Base-by-base conservation (phyloP, 257 asterid genomes). In the Parsonsia alboflavescens region DNA sequence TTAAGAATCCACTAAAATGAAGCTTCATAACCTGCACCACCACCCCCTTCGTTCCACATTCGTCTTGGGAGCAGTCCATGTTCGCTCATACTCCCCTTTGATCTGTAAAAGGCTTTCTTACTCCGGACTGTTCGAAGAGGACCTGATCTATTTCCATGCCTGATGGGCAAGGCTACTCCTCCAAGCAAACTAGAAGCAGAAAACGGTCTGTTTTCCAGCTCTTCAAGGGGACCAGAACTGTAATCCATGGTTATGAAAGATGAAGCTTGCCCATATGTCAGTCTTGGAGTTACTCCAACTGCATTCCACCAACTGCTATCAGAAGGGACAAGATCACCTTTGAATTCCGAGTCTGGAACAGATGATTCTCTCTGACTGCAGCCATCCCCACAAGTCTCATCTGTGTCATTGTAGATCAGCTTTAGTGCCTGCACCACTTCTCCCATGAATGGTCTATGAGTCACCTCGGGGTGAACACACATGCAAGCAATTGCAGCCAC, bases 241-340 rank as follows among this genome's bases (percentile, higher is more conserved):
- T 93, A 91, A 61, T 93, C 98, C 98, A 93, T 93, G 0, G 98
- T 93, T 58, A 93, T 86, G 82, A 93, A 90, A 11, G 94, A 82
- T 5, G 96, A 88, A 66, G 96, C 93, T 28, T 85, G 93, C 10
- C 97, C 96, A 15, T 84, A 82, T 1, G 82, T 88, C 46, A 88
- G 70, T 22, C 88, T 82, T 26, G 98, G 98, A 59, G 97, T 89
- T 4, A 79, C 42, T 22, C 83, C 94, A 2, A 87, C 91, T 2
- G 94, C 96, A 41, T 93, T 93, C 98, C 98, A 93, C 98, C 98
- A 93, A 72, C 98, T 93, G 78, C 98, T 89, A 44, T 91, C 98
- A 0, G 98, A 93, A 22, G 83, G 94, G 79, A 85, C 86, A 13
- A 81, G 82, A 53, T 90, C 96, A 0, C 87, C 91, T 84, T 80